These are phyloP conservation scores for Zymoseptoria tritici DNA, from an alignment of 2,329 filamentous ascomycete species.

Conservation along the genomic window DNA sequence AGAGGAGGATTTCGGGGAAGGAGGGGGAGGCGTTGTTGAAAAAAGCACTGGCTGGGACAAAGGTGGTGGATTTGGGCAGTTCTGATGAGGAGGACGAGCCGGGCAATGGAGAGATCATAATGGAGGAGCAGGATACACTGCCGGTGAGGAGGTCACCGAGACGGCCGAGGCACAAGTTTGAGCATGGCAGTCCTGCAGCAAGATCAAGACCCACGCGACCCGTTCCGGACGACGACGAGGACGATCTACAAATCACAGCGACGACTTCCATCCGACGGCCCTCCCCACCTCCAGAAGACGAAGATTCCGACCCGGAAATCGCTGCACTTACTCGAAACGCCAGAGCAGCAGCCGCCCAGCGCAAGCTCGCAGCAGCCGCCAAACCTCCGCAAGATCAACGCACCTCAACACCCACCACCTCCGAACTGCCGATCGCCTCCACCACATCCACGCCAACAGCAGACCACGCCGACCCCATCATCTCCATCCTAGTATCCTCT, in stretches of 20 bases:
- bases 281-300: conserved; percentile 15
- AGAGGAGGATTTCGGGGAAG: conserved; percentile 22
- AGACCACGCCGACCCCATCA: conserved; percentile 29
- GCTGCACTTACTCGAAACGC: conserved; percentile 36
- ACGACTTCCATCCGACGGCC: background rate
- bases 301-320: conserved; percentile 36
- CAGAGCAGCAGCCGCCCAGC: conserved; percentile 25
- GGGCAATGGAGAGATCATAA: background rate
- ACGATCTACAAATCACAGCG: conserved; percentile 9
- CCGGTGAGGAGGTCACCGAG: conserved; percentile 9
- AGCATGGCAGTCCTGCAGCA: background rate
- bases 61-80: conserved; percentile 2
- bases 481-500: conserved; percentile 63
- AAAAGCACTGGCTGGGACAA: conserved; percentile 11
- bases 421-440: background rate
- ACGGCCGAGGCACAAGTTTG: conserved; percentile 7
- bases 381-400: background rate
- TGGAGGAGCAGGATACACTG: conserved; percentile 3
- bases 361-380: conserved; percentile 5
- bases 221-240: conserved; percentile 12
- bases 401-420: background rate
- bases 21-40: conserved; percentile 19
- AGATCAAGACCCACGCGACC: conserved; percentile 6
- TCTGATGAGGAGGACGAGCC: conserved; percentile 11
- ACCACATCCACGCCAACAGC: background rate